A percentile compares a stretch with the other conserved stretches of the same genome.
phyloP scores from a whole-genome alignment of 306 rosid genomes.

The Calophaca sinica region DNA sequence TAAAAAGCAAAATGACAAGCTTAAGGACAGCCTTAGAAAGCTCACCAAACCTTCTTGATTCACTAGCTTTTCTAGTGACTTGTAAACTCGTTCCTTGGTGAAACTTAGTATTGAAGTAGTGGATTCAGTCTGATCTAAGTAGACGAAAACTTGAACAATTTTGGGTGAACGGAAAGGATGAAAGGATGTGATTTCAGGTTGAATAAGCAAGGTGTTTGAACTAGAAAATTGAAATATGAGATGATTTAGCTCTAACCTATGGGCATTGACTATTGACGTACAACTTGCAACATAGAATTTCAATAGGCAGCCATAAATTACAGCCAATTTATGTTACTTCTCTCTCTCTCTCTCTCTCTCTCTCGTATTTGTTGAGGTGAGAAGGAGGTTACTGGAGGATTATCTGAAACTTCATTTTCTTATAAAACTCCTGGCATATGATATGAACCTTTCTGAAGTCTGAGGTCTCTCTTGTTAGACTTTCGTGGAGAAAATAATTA shows the following conservation, averaged over 20 bases:
- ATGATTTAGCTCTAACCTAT: constrained; percentile 4
- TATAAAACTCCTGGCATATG: constrained; percentile 14
- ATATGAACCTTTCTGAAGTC: constrained; percentile 2
- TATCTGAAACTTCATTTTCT: constrained; percentile 35
- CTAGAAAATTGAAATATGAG: too few relatives aligned
- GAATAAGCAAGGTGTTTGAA: not conserved
- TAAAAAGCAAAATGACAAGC: not conserved
- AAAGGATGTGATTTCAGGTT: not conserved
- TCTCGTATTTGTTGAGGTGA: constrained; percentile 25
- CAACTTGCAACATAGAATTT: constrained; percentile 22
- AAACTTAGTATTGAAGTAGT: not conserved
- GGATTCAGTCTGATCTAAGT: not conserved
- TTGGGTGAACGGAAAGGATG: not conserved
- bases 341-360: constrained; percentile 8
- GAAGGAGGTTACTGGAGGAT: constrained; percentile 5
- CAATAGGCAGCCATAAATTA: constrained; percentile 4
- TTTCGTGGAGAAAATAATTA: constrained; percentile 6
- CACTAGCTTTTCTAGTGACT: not conserved
- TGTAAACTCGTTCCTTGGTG: not conserved
- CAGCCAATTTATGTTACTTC: not conserved
- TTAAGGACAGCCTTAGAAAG: not conserved
- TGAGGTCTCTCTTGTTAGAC: not conserved
- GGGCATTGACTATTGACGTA: not conserved
- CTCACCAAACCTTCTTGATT: not conserved
- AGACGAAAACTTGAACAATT: not conserved